Conservation (phyloP, 495 filamentous ascomycete species). For the Delitschia confertaspora region DNA sequence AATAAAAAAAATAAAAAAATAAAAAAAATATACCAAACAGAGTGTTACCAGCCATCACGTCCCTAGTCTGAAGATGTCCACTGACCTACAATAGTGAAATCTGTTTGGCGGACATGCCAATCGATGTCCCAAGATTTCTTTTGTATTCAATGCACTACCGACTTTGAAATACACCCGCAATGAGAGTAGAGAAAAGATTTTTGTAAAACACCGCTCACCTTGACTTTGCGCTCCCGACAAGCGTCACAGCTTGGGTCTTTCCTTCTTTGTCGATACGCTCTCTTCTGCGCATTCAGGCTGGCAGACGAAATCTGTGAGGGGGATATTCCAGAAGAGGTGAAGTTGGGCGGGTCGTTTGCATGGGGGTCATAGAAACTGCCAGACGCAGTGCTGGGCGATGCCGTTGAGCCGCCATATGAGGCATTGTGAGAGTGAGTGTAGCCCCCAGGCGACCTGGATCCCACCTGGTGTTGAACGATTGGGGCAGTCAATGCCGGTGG, state of each 20-base stretch:
- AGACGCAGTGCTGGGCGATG: slow-evolving; percentile 27
- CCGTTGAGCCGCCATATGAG: slow-evolving; percentile 22
- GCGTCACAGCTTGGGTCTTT: slow-evolving; percentile 98
- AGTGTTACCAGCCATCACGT: no score
- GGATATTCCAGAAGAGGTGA: slow-evolving; percentile 38
- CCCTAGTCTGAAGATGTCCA: no score
- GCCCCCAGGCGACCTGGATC: slow-evolving; percentile 19
- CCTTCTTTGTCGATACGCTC: slow-evolving; percentile 85
- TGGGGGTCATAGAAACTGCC: slow-evolving; percentile 21
- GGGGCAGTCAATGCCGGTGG: slow-evolving; percentile 16
- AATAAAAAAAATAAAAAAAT: no score
- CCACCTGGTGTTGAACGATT: slow-evolving; percentile 9
- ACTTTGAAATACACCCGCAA: no score
- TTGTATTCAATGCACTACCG: no score
- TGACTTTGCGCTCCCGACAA: slow-evolving; percentile 95
- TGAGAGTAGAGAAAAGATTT: no score
- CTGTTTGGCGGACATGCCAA: no score
- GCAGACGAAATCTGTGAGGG: slow-evolving; percentile 41
- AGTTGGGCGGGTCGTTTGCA: slow-evolving; percentile 18
- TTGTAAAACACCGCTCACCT: no score
- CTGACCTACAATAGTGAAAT: no score
- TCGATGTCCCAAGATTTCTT: no score
- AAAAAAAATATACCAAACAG: no score
- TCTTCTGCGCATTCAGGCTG: slow-evolving; percentile 60
- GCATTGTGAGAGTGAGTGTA: slow-evolving; percentile 17